Base-by-base conservation (phyloP, 352 stramenopile genomes). In the Elongisporangium senticosum region DNA sequence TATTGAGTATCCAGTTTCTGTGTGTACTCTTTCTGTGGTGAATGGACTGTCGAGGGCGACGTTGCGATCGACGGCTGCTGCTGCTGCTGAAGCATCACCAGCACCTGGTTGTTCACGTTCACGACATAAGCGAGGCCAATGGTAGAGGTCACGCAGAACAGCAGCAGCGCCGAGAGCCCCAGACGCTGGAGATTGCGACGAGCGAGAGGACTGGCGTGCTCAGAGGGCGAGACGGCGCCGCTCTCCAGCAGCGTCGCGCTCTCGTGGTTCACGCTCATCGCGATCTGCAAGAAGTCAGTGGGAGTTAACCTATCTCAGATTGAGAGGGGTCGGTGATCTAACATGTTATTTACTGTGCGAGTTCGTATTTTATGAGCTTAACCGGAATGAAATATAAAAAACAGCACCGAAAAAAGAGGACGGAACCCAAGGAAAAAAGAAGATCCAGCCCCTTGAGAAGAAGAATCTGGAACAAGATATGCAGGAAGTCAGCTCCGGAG, bases 91-190 rank as follows among this genome's bases (percentile, higher is more conserved):
- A 85, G 61, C 26, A 51, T 68, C 15, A 54, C 53, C 56, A 84
- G 62, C 51, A 88, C 64, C 55, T 83, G 67, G 23, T 56, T 59
- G 15, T 71, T 74, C 33, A 81, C 52, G 43, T 51, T 53, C 51
- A 75, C 72, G 53, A 84, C 61, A 23, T 70, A 69, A 40, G 77
- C 64, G 11, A 84, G 67, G 13, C 64, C 69, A 2, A 78, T 58
- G 10, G 71, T 63, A 21, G 63, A 67, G 24, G 67, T 65, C n/a
- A 72, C 52, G 58, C 64, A 72, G 53, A 84, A 72, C 47, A 77
- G 11, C 20, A 84, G 17, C 10, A 84, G 49, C 55, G 68, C 49
- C 21, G 33, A 43, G 13, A 43, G 33, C 4, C 33, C 33, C 13
- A 43, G 11, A 17, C 33, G 33, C 33, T 43, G 33, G 33, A 43